Conservation (phyloP, 768 basidiomycete genomes). For the Gyrodon lividus region DNA sequence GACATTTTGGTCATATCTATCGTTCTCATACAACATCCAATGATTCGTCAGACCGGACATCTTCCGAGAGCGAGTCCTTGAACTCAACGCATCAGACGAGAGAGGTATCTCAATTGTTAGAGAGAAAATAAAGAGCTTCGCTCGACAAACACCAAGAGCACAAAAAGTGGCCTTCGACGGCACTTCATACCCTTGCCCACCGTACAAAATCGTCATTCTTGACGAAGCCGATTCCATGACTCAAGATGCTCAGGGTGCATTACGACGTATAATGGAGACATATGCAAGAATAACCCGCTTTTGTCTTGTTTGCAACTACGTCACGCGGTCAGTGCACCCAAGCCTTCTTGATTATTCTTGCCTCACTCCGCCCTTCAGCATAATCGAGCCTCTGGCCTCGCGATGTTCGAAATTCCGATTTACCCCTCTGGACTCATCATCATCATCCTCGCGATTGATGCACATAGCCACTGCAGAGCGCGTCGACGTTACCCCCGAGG, state of each 20-base stretch:
- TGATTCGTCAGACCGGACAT: conserved; percentile 76
- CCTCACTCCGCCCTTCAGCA: conserved; percentile 47
- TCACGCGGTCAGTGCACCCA: conserved; percentile 72
- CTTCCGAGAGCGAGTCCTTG: conserved; percentile 88
- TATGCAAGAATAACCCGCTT: conserved; percentile 96
- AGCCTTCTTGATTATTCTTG: neutral
- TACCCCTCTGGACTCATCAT: conserved; percentile 80
- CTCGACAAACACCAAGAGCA: conserved; percentile 87
- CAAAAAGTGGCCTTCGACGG: conserved; percentile 70
- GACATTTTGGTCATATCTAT: neutral
- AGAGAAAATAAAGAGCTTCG: conserved; percentile 99
- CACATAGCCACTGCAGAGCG: conserved; percentile 80
- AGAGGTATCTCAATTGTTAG: conserved; percentile 95
- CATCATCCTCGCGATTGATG: conserved; percentile 70
- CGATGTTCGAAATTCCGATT: conserved; percentile 99
- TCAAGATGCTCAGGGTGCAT: conserved; percentile 95
- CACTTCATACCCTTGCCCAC: conserved; percentile 90
- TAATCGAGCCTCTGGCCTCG: conserved; percentile 98
- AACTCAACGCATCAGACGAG: conserved; percentile 98
- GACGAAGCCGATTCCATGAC: conserved; percentile 99
- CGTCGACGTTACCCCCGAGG: conserved; percentile 53
- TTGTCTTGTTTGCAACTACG: conserved; percentile 98
- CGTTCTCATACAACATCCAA: neutral
- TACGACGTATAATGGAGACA: conserved; percentile 99
- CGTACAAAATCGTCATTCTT: conserved; percentile 97